Evolutionary conservation across 108 stramenopile genomes (phyloP).

Genomic region (Conticribra guillardii): DNA sequence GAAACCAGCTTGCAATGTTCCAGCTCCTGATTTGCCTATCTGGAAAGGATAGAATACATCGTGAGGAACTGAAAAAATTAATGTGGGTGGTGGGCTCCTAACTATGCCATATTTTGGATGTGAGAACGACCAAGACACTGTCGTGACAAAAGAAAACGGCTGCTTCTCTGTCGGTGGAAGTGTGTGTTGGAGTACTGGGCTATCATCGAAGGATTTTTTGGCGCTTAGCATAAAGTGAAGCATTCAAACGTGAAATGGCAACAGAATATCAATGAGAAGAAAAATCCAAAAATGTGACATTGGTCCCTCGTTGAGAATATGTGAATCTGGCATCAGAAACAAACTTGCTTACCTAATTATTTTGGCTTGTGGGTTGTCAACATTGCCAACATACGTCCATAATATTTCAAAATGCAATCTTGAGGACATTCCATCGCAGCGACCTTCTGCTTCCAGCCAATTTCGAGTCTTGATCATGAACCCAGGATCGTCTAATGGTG

Average conservation of each 20-base stretch:
- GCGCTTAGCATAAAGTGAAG: conserved; percentile 8
- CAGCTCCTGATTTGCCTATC: background rate
- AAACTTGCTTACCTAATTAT: conserved; percentile 33
- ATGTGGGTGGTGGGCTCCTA: conserved; percentile 24
- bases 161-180: conserved; percentile 31
- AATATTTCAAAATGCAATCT: conserved; percentile 35
- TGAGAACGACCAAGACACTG: conserved; percentile 35
- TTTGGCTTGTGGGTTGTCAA: conserved; percentile 51
- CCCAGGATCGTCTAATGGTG: conserved; percentile 4
- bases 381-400: conserved; percentile 53
- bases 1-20: too few relatives aligned
- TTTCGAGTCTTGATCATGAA: conserved; percentile 16
- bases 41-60: conserved; percentile 21
- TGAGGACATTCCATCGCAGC: conserved; percentile 41
- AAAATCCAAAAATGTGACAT: too few relatives aligned
- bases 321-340: too few relatives aligned
- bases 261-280: too few relatives aligned
- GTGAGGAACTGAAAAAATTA: conserved; percentile 32
- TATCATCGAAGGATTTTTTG: conserved; percentile 31
- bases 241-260: too few relatives aligned
- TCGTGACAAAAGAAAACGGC: conserved; percentile 36
- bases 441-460: conserved; percentile 20
- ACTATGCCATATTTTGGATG: conserved; percentile 23
- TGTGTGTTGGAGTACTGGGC: conserved; percentile 19
- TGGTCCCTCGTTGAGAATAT: too few relatives aligned